phyloP scores from a whole-genome alignment of 495 filamentous ascomycete genomes.

The Aspergillus haitiensis region DNA sequence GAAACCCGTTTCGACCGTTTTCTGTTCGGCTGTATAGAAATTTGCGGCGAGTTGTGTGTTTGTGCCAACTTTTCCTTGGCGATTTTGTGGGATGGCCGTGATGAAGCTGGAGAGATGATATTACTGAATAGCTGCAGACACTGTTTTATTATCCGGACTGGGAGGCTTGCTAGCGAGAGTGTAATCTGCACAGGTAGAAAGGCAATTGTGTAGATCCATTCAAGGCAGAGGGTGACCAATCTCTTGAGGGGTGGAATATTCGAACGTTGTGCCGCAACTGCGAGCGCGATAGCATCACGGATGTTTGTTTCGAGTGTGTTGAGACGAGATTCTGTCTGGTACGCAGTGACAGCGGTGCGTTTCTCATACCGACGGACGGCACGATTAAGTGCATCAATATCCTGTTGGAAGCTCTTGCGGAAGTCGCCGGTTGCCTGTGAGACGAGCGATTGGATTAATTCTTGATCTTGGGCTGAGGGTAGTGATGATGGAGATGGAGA shows the following conservation, averaged over 20 bases:
- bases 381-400: constrained; percentile 85
- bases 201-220: constrained; percentile 33
- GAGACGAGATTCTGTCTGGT: constrained; percentile 75
- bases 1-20: constrained; percentile 11
- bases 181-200: constrained; percentile 32
- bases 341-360: constrained; percentile 66
- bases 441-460: constrained; percentile 33
- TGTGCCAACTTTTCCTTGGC: constrained; percentile 27
- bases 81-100: constrained; percentile 8
- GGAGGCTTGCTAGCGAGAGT: constrained; percentile 29
- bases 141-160: constrained; percentile 23
- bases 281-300: constrained; percentile 74
- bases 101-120: constrained; percentile 14
- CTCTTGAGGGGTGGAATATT: constrained; percentile 17
- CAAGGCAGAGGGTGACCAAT: constrained; percentile 27
- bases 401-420: constrained; percentile 66
- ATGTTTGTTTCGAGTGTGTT: constrained; percentile 66
- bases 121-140: constrained; percentile 23
- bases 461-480: constrained; percentile 23
- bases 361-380: constrained; percentile 96
- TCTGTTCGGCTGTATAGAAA: background rate
- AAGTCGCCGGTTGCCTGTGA: constrained; percentile 60
- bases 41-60: constrained; percentile 7
- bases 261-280: constrained; percentile 67
- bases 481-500: no score